Evolutionary conservation across 495 filamentous ascomycete genomes (phyloP).

Genomic region (Penicillium arizonense): DNA sequence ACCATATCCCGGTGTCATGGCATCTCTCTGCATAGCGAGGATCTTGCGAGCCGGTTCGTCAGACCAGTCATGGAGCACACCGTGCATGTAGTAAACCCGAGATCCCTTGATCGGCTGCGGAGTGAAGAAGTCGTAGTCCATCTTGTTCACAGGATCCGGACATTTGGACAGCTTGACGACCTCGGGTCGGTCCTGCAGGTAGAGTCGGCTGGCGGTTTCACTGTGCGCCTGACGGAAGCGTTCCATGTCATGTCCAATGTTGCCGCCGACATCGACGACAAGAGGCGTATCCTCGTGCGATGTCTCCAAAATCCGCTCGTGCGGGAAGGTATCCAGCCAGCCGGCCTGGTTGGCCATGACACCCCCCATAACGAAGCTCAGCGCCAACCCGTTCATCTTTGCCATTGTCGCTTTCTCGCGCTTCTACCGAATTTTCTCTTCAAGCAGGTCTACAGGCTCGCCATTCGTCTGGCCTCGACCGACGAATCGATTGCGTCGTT

Average conservation of each 20-base stretch:
- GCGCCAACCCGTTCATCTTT: too few relatives aligned
- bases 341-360: conserved; percentile 8
- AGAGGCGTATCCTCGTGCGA: conserved; percentile 16
- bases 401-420: too few relatives aligned
- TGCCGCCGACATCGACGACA: conserved; percentile 37
- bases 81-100: conserved; percentile 38
- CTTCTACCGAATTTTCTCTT: too few relatives aligned
- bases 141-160: conserved; percentile 28
- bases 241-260: conserved; percentile 28
- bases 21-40: conserved; percentile 27
- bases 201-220: conserved; percentile 24
- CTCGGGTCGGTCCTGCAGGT: conserved; percentile 35
- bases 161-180: conserved; percentile 11
- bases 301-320: conserved; percentile 19
- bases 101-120: conserved; percentile 38
- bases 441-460: too few relatives aligned
- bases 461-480: too few relatives aligned
- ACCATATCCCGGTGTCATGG: conserved; percentile 42
- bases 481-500: too few relatives aligned
- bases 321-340: conserved; percentile 35
- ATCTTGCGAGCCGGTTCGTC: conserved; percentile 41
- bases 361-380: too few relatives aligned
- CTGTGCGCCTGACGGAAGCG: conserved; percentile 33
- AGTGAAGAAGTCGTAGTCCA: conserved; percentile 49
- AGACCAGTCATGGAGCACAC: conserved; percentile 48